phyloP scores from a whole-genome alignment of 129 eudicot genomes.

The Arctium minus region DNA sequence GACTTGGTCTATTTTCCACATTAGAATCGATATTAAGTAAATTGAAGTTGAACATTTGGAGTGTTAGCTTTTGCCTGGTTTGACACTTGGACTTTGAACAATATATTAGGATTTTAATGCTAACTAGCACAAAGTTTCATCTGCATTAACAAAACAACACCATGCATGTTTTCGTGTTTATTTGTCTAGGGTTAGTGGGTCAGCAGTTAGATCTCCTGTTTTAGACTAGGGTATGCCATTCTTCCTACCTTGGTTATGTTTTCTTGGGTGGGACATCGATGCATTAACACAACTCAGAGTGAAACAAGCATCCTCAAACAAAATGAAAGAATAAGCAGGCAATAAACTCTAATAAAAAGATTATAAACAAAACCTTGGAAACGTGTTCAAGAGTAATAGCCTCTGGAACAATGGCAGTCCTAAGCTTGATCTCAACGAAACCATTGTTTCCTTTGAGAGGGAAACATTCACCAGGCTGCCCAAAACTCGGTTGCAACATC shows the following conservation, averaged over 20 bases:
- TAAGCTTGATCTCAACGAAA: conserved; percentile 60
- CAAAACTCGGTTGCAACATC: conserved; percentile 91
- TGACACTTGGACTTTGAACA: no score
- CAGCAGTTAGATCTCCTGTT: no score
- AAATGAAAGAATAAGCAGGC: neutral
- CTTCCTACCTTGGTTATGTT: no score
- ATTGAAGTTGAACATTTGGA: neutral
- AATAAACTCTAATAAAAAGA: neutral
- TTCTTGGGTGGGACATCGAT: no score
- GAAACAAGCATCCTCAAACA: neutral
- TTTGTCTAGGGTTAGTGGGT: no score
- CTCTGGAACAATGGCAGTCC: conserved; percentile 77
- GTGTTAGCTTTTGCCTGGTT: no score
- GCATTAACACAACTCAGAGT: neutral
- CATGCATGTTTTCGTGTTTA: no score
- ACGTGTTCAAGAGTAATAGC: conserved; percentile 95
- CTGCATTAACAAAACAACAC: no score
- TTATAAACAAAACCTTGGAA: conserved; percentile 54
- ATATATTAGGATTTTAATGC: no score
- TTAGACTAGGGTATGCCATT: no score
- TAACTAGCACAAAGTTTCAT: no score
- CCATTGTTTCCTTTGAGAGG: conserved; percentile 81
- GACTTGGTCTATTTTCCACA: neutral
- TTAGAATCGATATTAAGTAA: neutral
- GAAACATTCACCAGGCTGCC: conserved; percentile 95